Conservation (phyloP, 768 basidiomycete species). For the Russula dissimulans region DNA sequence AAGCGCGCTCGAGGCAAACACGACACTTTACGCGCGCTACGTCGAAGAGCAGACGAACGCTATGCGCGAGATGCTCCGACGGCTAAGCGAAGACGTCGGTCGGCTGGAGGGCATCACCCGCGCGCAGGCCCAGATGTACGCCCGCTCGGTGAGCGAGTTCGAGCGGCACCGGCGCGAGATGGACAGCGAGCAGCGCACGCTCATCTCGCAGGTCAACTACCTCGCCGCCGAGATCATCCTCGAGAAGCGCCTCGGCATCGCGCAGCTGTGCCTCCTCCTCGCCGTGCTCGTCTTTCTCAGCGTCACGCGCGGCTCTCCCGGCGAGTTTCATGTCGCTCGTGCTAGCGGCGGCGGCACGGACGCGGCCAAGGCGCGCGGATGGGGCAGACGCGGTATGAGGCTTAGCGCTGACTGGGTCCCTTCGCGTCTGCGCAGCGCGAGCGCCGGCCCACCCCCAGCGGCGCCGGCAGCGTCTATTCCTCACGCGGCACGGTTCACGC, state of each 20-base stretch:
- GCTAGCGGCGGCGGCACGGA: slow-evolving; percentile 13
- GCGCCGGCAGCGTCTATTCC: not conserved
- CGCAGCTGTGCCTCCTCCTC: slow-evolving; percentile 76
- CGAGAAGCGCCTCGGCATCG: slow-evolving; percentile 84
- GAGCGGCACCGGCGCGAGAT: slow-evolving; percentile 56
- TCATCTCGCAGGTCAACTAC: slow-evolving; percentile 61
- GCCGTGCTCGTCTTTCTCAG: slow-evolving; percentile 81
- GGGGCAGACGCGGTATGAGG: slow-evolving; percentile 48
- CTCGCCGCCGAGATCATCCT: slow-evolving; percentile 80
- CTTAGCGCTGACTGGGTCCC: slow-evolving; percentile 45
- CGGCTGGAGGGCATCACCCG: slow-evolving; percentile 65
- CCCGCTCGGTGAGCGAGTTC: slow-evolving; percentile 56
- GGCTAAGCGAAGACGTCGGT: slow-evolving; percentile 71
- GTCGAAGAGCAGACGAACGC: slow-evolving; percentile 81
- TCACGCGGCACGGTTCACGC: not conserved
- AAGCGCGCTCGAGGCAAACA: slow-evolving; percentile 74
- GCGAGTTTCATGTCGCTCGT: slow-evolving; percentile 21
- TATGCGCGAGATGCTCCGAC: slow-evolving; percentile 62
- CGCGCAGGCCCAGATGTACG: slow-evolving; percentile 58
- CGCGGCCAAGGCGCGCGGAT: slow-evolving; percentile 39
- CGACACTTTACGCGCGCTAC: slow-evolving; percentile 75
- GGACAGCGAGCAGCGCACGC: slow-evolving; percentile 60
- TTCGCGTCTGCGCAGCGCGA: slow-evolving; percentile 30
- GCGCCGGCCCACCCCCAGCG: slow-evolving; percentile 19
- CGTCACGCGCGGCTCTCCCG: slow-evolving; percentile 66